These are phyloP conservation scores for Dryadomyces sulphureus DNA, from an alignment of 2,329 filamentous ascomycete species.

Conservation along the genomic window DNA sequence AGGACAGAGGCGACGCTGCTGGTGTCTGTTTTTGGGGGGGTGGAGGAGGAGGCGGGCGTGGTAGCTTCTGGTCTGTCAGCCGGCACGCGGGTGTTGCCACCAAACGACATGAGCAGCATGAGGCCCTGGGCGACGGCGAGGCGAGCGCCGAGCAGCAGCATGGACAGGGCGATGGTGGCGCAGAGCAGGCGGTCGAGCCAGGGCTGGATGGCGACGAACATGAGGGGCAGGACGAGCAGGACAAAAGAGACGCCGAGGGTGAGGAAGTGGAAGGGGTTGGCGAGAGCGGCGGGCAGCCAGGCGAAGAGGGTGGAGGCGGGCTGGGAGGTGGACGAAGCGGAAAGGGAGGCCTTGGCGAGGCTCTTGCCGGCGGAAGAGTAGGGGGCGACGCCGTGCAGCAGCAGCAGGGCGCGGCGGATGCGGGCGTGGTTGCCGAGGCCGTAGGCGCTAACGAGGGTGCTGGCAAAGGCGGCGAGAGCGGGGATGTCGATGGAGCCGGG, in stretches of 20 bases:
- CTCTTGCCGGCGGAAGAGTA: constrained; percentile 38
- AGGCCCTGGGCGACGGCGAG: constrained; percentile 75
- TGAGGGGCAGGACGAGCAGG: constrained; percentile 58
- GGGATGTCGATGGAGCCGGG: constrained; percentile 70
- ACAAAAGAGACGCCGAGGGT: constrained; percentile 76
- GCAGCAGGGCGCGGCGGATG: constrained; percentile 70
- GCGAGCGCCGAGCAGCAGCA: constrained; percentile 76
- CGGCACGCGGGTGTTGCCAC: constrained; percentile 16
- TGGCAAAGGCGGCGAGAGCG: constrained; percentile 64
- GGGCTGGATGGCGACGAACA: constrained; percentile 69
- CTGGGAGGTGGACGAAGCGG: background rate
- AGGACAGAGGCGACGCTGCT: constrained; percentile 43
- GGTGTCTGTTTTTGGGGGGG: too few species aligned
- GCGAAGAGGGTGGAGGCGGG: background rate
- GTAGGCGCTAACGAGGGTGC: constrained; percentile 75
- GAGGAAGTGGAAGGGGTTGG: constrained; percentile 89
- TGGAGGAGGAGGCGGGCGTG: background rate
- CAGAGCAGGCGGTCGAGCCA: constrained; percentile 77
- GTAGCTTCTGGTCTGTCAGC: background rate
- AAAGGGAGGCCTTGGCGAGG: background rate
- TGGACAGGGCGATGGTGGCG: constrained; percentile 64
- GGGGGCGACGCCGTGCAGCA: constrained; percentile 25
- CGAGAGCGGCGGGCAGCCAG: constrained; percentile 46
- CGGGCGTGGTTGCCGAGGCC: constrained; percentile 79
- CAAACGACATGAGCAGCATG: constrained; percentile 92